Evolutionary conservation across 805 yeast species (phyloP).

Genomic region (Scheffersomyces stipitis): DNA sequence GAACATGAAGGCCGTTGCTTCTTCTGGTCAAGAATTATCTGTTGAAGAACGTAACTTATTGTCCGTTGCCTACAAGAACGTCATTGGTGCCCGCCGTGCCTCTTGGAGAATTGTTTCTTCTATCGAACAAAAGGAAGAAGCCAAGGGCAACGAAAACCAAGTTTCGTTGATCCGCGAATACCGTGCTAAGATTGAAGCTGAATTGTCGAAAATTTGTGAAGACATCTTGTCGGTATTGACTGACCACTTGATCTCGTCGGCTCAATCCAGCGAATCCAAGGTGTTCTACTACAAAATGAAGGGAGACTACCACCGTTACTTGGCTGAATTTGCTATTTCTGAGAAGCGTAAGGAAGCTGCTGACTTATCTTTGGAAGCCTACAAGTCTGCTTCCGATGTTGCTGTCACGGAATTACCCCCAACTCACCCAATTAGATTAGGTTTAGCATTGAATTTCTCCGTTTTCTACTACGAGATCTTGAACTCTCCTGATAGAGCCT

Average conservation of each 20-base stretch:
- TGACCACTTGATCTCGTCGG: conserved; percentile 88
- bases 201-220: conserved; percentile 89
- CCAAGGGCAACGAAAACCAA: conserved; percentile 91
- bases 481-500: conserved; percentile 98
- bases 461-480: conserved; percentile 98
- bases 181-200: conserved; percentile 92
- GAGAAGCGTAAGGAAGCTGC: conserved; percentile 94
- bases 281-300: conserved; percentile 99
- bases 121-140: conserved; percentile 97
- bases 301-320: conserved; percentile 99
- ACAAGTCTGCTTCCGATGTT: conserved; percentile 93
- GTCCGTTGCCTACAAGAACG: conserved; percentile 97
- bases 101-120: conserved; percentile 99
- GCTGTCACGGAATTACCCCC: conserved; percentile 97
- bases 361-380: conserved; percentile 88
- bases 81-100: conserved; percentile 98
- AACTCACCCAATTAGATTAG: conserved; percentile 97
- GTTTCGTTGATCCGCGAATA: conserved; percentile 87
- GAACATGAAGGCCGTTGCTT: conserved; percentile 96
- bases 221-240: conserved; percentile 88
- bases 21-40: conserved; percentile 90
- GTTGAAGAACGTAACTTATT: conserved; percentile 97
- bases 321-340: conserved; percentile 92
- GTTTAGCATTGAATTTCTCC: conserved; percentile 95
- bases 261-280: conserved; percentile 95